These are phyloP conservation scores for Fusarium sacchari DNA, from an alignment of 2,329 filamentous ascomycete genomes.

Conservation along the genomic window DNA sequence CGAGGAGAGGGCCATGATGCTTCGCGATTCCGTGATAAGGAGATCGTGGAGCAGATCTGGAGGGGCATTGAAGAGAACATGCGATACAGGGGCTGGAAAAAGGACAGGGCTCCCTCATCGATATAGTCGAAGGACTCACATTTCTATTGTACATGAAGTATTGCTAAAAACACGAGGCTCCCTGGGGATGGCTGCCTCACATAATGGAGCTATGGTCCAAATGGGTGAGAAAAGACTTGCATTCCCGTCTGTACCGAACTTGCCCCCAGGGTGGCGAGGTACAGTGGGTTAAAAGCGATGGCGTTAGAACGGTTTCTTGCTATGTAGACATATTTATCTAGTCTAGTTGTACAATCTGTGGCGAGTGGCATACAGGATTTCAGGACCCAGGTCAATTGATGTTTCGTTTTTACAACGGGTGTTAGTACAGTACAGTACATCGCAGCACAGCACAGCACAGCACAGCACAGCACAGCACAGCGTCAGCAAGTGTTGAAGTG, in stretches of 20 bases:
- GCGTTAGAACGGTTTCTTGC: constrained; percentile 44
- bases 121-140: constrained; percentile 49
- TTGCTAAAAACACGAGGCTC: not conserved
- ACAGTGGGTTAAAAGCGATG: constrained; percentile 43
- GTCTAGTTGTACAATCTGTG: constrained; percentile 10
- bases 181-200: not conserved
- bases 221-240: constrained; percentile 1
- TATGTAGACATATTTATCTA: constrained; percentile 28
- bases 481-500: not conserved
- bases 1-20: constrained; percentile 64
- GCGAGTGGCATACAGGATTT: constrained; percentile 10
- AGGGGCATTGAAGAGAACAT: constrained; percentile 87
- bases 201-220: constrained; percentile 6
- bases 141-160: constrained; percentile 6
- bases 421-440: too few species aligned
- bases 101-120: constrained; percentile 71
- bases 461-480: too few species aligned
- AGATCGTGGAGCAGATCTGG: constrained; percentile 95
- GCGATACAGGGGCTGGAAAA: constrained; percentile 84
- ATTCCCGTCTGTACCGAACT: constrained; percentile 31
- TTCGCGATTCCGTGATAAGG: constrained; percentile 83
- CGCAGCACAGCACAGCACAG: too few species aligned
- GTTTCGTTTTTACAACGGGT: constrained; percentile 2
- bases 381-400: constrained; percentile 25
- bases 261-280: constrained; percentile 18